Evolutionary conservation across 768 basidiomycete genomes (phyloP).

Genomic region (Suillus ampliporus): DNA sequence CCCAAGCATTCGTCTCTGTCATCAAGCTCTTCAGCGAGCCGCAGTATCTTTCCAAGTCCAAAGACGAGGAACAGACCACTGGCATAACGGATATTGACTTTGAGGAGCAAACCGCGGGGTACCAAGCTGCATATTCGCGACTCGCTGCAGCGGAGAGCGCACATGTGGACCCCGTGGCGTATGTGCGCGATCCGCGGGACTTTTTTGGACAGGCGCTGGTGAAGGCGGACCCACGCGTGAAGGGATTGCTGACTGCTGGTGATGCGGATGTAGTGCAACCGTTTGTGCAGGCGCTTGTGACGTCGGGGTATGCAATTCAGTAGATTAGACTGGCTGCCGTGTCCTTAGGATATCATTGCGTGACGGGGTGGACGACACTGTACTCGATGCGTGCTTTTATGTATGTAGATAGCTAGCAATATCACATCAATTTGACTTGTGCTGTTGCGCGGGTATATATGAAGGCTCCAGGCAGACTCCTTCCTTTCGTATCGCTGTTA

Average conservation of each 20-base stretch:
- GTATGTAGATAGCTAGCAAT: background rate
- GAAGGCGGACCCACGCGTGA: constrained; percentile 20
- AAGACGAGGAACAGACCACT: constrained; percentile 52
- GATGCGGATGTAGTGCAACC: constrained; percentile 25
- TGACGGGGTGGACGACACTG: background rate
- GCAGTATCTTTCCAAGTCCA: constrained; percentile 57
- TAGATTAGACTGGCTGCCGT: constrained; percentile 3
- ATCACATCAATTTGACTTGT: background rate
- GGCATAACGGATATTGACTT: constrained; percentile 82
- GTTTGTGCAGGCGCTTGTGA: constrained; percentile 39
- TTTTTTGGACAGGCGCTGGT: constrained; percentile 53
- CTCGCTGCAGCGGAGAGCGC: constrained; percentile 79
- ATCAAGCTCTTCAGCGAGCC: constrained; percentile 80
- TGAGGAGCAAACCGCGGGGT: constrained; percentile 89
- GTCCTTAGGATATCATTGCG: background rate
- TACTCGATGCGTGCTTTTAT: background rate
- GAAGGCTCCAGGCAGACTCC: too few relatives aligned
- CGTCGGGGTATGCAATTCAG: constrained; percentile 35
- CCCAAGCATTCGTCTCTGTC: constrained; percentile 68
- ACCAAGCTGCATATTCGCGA: constrained; percentile 93
- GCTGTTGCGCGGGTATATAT: background rate
- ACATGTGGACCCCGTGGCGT: constrained; percentile 64
- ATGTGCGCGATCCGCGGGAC: constrained; percentile 60
- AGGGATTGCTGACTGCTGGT: constrained; percentile 26
- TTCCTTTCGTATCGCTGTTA: background rate